These are phyloP conservation scores for Clitopilus passeckerianus DNA, from an alignment of 768 basidiomycete genomes.

Conservation along the genomic window DNA sequence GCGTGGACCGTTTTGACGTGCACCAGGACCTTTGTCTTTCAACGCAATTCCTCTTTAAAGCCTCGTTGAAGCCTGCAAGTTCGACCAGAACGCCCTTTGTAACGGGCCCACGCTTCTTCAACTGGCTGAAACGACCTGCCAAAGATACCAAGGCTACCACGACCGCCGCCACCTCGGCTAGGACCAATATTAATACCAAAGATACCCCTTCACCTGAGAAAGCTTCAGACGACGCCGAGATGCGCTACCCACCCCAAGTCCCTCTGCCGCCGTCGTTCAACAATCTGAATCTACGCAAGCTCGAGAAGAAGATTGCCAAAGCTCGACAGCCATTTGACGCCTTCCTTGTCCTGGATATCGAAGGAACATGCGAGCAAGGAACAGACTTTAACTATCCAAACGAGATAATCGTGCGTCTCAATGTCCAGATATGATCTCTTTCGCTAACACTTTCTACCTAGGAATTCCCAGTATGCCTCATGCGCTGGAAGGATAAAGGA, in stretches of 20 bases:
- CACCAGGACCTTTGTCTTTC: neutral
- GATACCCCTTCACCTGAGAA: neutral
- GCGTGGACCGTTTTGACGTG: neutral
- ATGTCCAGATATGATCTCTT: neutral
- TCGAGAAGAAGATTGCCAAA: slow-evolving; percentile 4
- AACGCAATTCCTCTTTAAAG: neutral
- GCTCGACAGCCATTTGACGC: slow-evolving; percentile 56
- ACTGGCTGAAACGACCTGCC: neutral
- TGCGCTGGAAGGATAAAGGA: slow-evolving; percentile 73
- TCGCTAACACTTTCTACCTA: slow-evolving; percentile 21
- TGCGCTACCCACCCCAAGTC: neutral
- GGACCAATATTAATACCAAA: neutral
- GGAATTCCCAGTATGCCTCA: slow-evolving; percentile 92
- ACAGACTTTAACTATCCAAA: slow-evolving; percentile 82
- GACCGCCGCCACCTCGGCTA: neutral
- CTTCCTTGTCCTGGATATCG: slow-evolving; percentile 87
- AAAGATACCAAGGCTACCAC: neutral
- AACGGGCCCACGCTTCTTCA: neutral
- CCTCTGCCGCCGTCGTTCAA: neutral
- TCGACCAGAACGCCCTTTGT: neutral
- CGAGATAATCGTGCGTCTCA: slow-evolving; percentile 81
- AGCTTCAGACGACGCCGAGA: neutral
- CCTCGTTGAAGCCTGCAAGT: neutral
- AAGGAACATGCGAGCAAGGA: slow-evolving; percentile 74
- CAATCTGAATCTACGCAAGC: neutral